Percentiles rank a stretch among this genome's conserved stretches.
Evolutionary conservation across 805 yeast genomes (phyloP).

Genomic region (Cyberlindnera bimundalis): DNA sequence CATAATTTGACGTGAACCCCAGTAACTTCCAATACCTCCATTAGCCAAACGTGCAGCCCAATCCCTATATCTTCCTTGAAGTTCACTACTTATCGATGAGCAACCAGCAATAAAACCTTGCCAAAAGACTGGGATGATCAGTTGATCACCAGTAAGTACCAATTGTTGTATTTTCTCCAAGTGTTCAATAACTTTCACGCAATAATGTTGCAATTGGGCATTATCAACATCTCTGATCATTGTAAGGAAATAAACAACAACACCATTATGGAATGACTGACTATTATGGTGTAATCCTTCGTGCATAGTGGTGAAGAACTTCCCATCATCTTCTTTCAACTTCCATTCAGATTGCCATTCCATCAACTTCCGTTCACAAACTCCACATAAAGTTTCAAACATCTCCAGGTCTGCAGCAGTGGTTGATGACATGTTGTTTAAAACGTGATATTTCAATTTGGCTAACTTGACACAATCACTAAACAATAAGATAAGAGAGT

Average conservation of each 20-base stretch:
- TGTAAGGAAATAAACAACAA: conserved; percentile 68
- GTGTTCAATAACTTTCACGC: conserved; percentile 57
- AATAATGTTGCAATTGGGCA: conserved; percentile 55
- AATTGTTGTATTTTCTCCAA: conserved; percentile 58
- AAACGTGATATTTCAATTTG: conserved; percentile 53
- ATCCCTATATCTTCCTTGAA: conserved; percentile 63
- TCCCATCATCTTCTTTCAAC: conserved; percentile 35
- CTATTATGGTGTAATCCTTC: conserved; percentile 79
- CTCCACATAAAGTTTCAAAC: conserved; percentile 20
- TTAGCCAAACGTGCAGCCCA: conserved; percentile 55
- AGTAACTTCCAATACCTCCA: conserved; percentile 71
- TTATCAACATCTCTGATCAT: conserved; percentile 56
- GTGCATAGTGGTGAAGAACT: conserved; percentile 37
- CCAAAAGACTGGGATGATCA: conserved; percentile 79
- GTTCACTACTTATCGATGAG: conserved; percentile 55
- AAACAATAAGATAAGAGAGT: conserved; percentile 68
- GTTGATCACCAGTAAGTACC: conserved; percentile 45
- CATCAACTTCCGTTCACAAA: conserved; percentile 48
- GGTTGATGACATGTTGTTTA: neutral
- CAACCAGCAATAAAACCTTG: conserved; percentile 88
- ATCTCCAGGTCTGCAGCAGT: conserved; percentile 19
- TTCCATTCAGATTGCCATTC: conserved; percentile 80
- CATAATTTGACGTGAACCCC: conserved; percentile 85
- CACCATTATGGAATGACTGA: conserved; percentile 70
- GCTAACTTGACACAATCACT: conserved; percentile 67